Base-by-base conservation (phyloP, 2,329 filamentous ascomycete species). In the Calonectria hongkongensis region DNA sequence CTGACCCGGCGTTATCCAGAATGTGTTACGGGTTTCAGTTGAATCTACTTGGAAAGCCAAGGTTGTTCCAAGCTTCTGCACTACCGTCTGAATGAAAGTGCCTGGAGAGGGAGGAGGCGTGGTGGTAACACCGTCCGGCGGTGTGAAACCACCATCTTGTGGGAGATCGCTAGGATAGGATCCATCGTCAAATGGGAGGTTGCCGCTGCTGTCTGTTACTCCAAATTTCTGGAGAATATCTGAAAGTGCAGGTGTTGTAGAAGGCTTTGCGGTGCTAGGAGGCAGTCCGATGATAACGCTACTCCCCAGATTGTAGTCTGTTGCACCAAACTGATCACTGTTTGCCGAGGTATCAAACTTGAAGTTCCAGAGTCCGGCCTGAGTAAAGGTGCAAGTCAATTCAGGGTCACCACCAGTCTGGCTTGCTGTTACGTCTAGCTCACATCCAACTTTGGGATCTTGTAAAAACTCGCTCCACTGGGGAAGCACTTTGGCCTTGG, bases 321-420 rank as follows among this genome's bases (percentile, higher is more conserved):
- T 16, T 28, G 48, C 6, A 28, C 25, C 48, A 51, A 51, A 51
- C 25, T 51, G 12, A 8, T 25, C 15, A 25, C 10, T 28, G 25
- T 51, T 51, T 27, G 25, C 48, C 3, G 48, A 51, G 48, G 25
- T 51, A 51, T 51, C 48, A 51, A 51, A 51, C 13, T 51, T 51
- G 48, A 51, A 27, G 13, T 13, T 25, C 48, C 48, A 51, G 2
- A 51, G 48, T 18, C 21, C 48, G 1, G 25, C 48, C 27, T 51
- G 10, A 15, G 48, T 51, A 16, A 51, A 51, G 12, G 48, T 51
- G 27, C 48, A 51, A 9, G 48, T 28, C 48, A 51, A 28, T 28
- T 51, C 48, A 5, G 48, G 48, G 28, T 51, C 48, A 15, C 27
- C 48, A 8, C 48, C 48, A 28, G 48, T 51, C 48, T 4, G 8